Percentiles rank a stretch among this genome's conserved stretches.
phyloP scores from a whole-genome alignment of 2,329 filamentous ascomycete species.

The Pezicula carpinea region DNA sequence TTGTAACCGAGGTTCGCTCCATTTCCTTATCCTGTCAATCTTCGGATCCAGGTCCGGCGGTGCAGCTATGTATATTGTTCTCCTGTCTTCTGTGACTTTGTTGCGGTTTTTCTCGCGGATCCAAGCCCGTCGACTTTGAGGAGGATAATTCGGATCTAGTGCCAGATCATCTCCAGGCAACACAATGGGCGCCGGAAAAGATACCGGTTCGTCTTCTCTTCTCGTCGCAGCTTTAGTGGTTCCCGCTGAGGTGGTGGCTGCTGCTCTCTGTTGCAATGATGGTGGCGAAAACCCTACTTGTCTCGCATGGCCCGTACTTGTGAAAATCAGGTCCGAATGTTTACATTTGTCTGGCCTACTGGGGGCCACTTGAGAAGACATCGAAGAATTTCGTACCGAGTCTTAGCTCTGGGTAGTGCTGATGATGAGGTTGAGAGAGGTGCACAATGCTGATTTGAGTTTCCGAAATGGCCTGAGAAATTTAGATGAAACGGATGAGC shows the following conservation, averaged over 20 bases:
- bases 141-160: conserved; percentile 12
- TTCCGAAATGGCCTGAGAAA: too few relatives aligned
- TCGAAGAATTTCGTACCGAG: too few relatives aligned
- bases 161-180: conserved; percentile 21
- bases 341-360: neutral
- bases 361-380: too few relatives aligned
- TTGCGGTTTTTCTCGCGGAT: conserved; percentile 14
- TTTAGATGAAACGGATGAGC: too few relatives aligned
- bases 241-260: conserved; percentile 23
- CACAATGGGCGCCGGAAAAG: conserved; percentile 21
- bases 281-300: conserved; percentile 4
- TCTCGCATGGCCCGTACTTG: conserved; percentile 3
- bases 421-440: too few relatives aligned
- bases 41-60: conserved; percentile 13
- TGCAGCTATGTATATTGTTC: conserved; percentile 19
- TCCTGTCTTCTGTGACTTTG: conserved; percentile 13
- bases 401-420: too few relatives aligned
- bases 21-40: conserved; percentile 8
- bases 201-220: neutral
- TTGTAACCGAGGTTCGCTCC: conserved; percentile 2
- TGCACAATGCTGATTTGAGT: too few relatives aligned
- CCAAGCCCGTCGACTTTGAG: conserved; percentile 22
- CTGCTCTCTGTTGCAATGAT: conserved; percentile 15
- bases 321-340: neutral
- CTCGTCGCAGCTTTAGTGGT: neutral